These are phyloP conservation scores for Stygiomarasmius scandens DNA, from an alignment of 1,284 basidiomycete genomes.

Conservation along the genomic window DNA sequence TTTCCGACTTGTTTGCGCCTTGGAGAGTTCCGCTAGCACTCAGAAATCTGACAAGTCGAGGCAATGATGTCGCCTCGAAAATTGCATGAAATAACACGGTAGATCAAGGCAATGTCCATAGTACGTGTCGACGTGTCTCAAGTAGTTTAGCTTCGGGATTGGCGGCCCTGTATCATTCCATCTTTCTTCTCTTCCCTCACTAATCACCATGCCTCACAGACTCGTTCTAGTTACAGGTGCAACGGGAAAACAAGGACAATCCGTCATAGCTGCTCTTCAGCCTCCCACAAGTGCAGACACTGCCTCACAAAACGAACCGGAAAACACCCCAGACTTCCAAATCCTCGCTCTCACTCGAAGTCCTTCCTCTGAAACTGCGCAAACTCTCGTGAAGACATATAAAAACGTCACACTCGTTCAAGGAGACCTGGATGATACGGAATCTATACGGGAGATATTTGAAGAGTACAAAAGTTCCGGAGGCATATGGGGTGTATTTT, in stretches of 20 bases:
- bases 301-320: background rate
- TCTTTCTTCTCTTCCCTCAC: no score
- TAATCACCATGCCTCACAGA: background rate
- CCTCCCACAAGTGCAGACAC: no score
- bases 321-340: background rate
- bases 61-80: no score
- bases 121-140: no score
- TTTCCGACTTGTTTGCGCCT: no score
- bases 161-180: no score
- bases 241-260: background rate
- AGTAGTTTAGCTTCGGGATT: no score
- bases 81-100: no score
- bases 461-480: slow-evolving; percentile 29
- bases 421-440: slow-evolving; percentile 3
- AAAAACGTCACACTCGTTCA: background rate
- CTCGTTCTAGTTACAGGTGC: slow-evolving; percentile 2
- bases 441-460: background rate
- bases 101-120: no score
- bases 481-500: slow-evolving; percentile 42
- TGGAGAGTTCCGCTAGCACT: no score
- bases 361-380: background rate
- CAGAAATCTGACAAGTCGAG: no score
- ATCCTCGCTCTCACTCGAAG: slow-evolving; percentile 2
- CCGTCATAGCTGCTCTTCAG: background rate
- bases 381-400: background rate